These are phyloP conservation scores for Mycena albidolilacea DNA, from an alignment of 768 basidiomycete genomes.

Conservation along the genomic window DNA sequence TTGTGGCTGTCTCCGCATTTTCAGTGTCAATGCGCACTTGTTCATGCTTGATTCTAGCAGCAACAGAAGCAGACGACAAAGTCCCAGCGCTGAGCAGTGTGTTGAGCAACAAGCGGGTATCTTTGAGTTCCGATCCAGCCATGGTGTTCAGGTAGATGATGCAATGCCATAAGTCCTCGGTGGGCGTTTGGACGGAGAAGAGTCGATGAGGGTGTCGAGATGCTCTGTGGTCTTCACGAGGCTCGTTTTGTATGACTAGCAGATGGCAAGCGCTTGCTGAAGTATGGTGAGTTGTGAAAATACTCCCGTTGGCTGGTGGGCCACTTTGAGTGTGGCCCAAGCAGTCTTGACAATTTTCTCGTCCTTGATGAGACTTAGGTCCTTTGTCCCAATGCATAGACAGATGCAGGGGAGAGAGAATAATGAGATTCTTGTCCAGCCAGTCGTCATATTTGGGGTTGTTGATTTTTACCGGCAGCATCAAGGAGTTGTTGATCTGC, in stretches of 20 bases:
- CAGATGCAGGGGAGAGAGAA: no score
- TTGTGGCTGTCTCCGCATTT: not conserved
- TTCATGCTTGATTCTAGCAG: constrained; percentile 17
- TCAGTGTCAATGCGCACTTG: constrained; percentile 17
- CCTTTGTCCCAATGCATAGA: no score
- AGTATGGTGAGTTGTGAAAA: constrained; percentile 22
- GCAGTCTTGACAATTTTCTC: not conserved
- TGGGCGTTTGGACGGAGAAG: constrained; percentile 19
- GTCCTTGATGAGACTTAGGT: constrained; percentile 5
- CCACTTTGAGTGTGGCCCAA: constrained; percentile 9
- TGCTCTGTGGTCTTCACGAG: constrained; percentile 5
- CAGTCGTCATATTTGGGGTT: no score
- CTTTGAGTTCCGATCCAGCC: not conserved
- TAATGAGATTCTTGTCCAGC: no score
- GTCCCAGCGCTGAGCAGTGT: constrained; percentile 16
- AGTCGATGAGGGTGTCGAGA: not conserved
- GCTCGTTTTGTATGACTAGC: not conserved
- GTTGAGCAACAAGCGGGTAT: constrained; percentile 11
- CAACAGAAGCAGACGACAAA: constrained; percentile 5
- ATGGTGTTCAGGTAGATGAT: constrained; percentile 1
- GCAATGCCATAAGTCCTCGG: constrained; percentile 10
- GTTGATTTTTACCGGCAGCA: no score
- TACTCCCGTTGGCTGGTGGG: constrained; percentile 13
- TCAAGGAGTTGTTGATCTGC: no score
- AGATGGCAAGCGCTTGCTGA: constrained; percentile 8